Evolutionary conservation across 306 rosid genomes (phyloP).

Genomic region (Trifolium pratense): DNA sequence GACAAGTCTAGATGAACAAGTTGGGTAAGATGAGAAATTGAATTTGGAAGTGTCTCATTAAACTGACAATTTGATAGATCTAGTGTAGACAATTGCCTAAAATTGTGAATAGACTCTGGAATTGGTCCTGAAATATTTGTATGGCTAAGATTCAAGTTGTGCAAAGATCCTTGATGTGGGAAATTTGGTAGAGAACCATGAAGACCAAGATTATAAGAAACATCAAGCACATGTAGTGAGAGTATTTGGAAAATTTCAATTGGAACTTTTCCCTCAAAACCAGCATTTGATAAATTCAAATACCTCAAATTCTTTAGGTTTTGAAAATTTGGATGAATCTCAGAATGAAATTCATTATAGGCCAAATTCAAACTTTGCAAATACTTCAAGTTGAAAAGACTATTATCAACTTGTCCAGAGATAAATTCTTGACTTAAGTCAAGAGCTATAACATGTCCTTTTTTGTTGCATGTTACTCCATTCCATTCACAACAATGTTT

Average conservation of each 20-base stretch:
- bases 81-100: constrained; percentile 30
- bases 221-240: constrained; percentile 26
- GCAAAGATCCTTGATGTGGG: constrained; percentile 23
- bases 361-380: no score
- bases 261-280: not conserved
- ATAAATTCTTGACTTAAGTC: constrained; percentile 7
- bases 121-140: constrained; percentile 44
- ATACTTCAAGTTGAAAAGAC: no score
- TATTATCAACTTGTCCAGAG: not conserved
- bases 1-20: constrained; percentile 41
- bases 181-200: constrained; percentile 45
- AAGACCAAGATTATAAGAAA: constrained; percentile 36
- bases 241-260: constrained; percentile 1
- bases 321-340: no score
- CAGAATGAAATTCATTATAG: no score
- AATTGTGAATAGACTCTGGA: constrained; percentile 29
- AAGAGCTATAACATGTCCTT: constrained; percentile 6
- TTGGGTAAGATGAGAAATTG: constrained; percentile 30
- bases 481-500: constrained; percentile 6
- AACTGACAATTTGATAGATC: constrained; percentile 43
- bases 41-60: constrained; percentile 35
- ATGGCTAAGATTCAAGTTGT: not conserved
- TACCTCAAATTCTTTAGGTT: no score
- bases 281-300: no score
- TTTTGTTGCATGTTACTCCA: constrained; percentile 8